Percentiles rank a stretch among this genome's conserved stretches.
Conservation (phyloP, 768 basidiomycete genomes). For the Pulveroboletus sp. region DNA sequence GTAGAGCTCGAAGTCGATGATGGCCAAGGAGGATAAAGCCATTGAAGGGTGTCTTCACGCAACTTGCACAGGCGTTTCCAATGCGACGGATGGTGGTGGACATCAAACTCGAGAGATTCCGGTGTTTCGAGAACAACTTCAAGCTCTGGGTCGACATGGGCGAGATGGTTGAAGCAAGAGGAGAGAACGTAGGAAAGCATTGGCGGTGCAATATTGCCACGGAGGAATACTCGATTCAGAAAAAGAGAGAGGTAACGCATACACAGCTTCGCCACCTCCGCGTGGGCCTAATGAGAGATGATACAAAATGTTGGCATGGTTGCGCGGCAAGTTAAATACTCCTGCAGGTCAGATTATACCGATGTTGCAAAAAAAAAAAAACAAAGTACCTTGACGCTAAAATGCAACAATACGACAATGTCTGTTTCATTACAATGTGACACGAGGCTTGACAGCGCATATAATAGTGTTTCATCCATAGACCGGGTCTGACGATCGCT, state of each 20-base stretch:
- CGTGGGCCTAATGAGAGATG: neutral
- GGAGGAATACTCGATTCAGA: neutral
- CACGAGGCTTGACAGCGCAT: neutral
- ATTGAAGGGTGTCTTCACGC: neutral
- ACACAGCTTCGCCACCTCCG: neutral
- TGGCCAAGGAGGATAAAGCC: neutral
- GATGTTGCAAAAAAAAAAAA: neutral
- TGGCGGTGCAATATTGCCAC: too few relatives aligned
- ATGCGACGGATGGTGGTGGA: neutral
- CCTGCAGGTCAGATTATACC: neutral
- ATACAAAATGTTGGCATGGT: neutral
- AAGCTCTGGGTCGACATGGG: too few relatives aligned
- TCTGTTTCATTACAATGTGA: neutral
- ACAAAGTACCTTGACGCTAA: slow-evolving; percentile 9
- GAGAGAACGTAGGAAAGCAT: neutral
- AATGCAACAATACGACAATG: slow-evolving; percentile 1
- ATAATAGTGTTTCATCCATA: neutral
- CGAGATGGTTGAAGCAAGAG: neutral
- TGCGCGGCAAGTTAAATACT: neutral
- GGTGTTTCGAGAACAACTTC: neutral
- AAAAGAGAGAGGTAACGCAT: neutral
- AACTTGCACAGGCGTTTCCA: neutral
- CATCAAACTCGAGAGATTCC: neutral
- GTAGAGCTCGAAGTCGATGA: neutral
- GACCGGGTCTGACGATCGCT: too few relatives aligned